Conservation (phyloP, 2,329 filamentous ascomycete genomes). For the Sclerotinia sclerotiorum region DNA sequence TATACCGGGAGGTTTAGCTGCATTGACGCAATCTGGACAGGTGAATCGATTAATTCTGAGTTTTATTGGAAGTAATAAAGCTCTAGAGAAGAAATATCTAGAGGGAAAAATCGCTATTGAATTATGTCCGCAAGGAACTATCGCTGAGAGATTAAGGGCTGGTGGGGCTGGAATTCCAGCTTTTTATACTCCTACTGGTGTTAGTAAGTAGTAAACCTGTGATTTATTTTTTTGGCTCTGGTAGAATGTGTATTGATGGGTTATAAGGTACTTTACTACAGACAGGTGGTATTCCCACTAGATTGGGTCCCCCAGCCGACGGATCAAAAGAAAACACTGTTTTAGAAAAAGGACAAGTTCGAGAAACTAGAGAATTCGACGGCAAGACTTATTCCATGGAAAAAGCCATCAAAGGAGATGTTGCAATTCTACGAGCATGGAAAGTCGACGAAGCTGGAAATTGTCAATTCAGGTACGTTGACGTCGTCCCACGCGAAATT, state of each 20-base stretch:
- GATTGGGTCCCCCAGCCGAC: slow-evolving; percentile 55
- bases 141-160: slow-evolving; percentile 69
- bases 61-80: slow-evolving; percentile 75
- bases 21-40: slow-evolving; percentile 66
- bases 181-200: slow-evolving; percentile 75
- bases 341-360: slow-evolving; percentile 60
- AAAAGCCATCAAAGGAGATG: slow-evolving; percentile 70
- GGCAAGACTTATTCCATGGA: slow-evolving; percentile 76
- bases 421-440: slow-evolving; percentile 73
- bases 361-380: slow-evolving; percentile 71
- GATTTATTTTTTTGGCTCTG: neutral
- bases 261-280: slow-evolving; percentile 60
- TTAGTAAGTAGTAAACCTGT: slow-evolving; percentile 50
- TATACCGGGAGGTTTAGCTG: slow-evolving; percentile 64
- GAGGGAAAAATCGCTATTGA: slow-evolving; percentile 72
- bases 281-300: slow-evolving; percentile 65
- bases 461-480: slow-evolving; percentile 45
- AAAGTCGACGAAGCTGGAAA: slow-evolving; percentile 76
- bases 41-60: slow-evolving; percentile 70
- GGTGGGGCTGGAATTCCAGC: slow-evolving; percentile 74
- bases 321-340: slow-evolving; percentile 41
- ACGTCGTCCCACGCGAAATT: neutral
- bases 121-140: slow-evolving; percentile 71
- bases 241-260: neutral
- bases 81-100: slow-evolving; percentile 70